A percentile compares a stretch with the other conserved stretches of the same genome.
Conservation (phyloP, 2,329 filamentous ascomycete species). For the Aspergillus brasiliensis region DNA sequence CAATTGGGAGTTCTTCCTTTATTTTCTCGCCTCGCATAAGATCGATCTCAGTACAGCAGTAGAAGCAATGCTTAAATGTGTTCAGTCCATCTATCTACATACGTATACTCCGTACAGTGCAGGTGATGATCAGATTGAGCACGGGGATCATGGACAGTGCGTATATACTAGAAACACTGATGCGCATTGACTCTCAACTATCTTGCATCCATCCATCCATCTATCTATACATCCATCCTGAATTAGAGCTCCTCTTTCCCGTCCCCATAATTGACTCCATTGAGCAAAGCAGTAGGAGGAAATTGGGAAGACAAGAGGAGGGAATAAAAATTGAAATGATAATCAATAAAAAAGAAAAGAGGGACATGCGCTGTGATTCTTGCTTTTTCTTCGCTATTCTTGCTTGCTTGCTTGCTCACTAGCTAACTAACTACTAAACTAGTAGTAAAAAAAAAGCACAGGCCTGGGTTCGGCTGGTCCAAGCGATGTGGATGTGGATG, state of each 20-base stretch:
- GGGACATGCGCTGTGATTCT: slow-evolving; percentile 3
- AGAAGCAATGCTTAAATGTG: slow-evolving; percentile 1
- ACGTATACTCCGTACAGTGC: background rate
- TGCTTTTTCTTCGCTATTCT: too few relatives aligned
- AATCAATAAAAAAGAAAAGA: background rate
- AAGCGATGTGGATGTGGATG: background rate
- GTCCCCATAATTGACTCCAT: slow-evolving; percentile 6
- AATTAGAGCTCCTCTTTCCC: background rate
- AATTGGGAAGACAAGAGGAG: background rate
- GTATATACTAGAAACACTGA: too few relatives aligned
- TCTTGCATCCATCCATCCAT: too few relatives aligned
- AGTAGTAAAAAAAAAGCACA: too few relatives aligned
- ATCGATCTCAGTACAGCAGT: slow-evolving; percentile 4
- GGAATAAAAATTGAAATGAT: too few relatives aligned
- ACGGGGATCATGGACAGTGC: too few relatives aligned
- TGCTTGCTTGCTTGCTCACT: background rate
- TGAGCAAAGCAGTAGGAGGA: background rate
- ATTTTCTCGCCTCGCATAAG: slow-evolving; percentile 13
- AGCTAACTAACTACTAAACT: background rate
- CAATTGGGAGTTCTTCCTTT: too few relatives aligned
- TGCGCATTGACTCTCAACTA: too few relatives aligned
- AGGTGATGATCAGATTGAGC: too few relatives aligned
- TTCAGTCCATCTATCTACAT: background rate
- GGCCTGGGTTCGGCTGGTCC: slow-evolving; percentile 1
- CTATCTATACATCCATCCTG: background rate